These are phyloP conservation scores for Alternaria arborescens DNA, from an alignment of 2,329 filamentous ascomycete species.

Conservation along the genomic window DNA sequence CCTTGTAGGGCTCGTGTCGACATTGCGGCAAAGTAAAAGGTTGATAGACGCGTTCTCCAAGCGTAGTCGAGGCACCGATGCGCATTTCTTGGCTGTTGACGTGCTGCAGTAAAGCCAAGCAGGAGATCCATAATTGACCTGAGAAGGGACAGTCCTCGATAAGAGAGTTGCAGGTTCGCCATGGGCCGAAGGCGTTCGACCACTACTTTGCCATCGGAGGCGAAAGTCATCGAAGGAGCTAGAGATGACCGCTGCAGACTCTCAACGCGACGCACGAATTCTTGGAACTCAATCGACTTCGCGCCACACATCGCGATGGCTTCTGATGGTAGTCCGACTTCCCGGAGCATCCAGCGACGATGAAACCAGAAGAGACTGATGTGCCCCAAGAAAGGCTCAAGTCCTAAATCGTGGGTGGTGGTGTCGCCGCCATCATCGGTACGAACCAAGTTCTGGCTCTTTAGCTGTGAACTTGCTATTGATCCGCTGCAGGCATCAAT, in stretches of 20 bases:
- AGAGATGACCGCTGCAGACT: background rate
- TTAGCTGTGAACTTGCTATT: background rate
- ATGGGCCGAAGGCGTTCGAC: too few relatives aligned
- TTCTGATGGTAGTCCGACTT: background rate
- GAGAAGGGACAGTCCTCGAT: too few relatives aligned
- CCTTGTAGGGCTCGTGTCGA: background rate
- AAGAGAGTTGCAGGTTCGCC: too few relatives aligned
- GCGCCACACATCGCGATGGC: background rate
- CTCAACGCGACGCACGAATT: background rate
- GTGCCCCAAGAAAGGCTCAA: background rate
- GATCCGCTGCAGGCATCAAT: background rate
- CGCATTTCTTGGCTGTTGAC: background rate
- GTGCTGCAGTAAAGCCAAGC: background rate
- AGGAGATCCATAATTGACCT: background rate
- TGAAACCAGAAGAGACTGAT: background rate
- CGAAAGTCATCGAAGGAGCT: background rate
- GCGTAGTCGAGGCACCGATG: background rate
- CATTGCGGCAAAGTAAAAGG: background rate
- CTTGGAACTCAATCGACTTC: background rate
- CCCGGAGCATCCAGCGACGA: background rate
- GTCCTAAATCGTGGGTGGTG: background rate
- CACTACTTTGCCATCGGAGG: too few relatives aligned
- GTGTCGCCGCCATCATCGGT: background rate
- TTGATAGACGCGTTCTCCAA: background rate
- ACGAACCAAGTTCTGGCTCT: background rate